Conservation (phyloP, 2,329 filamentous ascomycete species). For the Claviceps citrina region DNA sequence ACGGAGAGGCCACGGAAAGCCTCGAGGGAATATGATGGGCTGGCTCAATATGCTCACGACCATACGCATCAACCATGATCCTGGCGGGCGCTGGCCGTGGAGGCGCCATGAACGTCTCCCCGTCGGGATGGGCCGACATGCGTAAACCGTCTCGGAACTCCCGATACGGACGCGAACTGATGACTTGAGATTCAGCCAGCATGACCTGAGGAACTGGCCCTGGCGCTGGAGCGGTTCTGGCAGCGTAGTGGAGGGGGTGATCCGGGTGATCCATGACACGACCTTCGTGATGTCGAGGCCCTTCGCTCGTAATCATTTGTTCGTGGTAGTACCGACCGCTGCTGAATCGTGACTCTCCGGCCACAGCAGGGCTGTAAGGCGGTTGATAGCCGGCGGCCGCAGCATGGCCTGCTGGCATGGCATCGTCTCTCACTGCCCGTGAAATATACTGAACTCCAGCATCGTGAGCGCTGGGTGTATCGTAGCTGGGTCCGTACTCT, state of each 20-base stretch:
- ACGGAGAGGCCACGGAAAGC: conserved; percentile 38
- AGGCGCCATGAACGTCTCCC: conserved; percentile 35
- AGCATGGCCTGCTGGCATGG: conserved; percentile 8
- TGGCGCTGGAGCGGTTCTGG: conserved; percentile 22
- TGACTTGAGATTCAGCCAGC: conserved; percentile 25
- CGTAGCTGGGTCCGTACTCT: conserved; percentile 26
- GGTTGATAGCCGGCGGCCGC: conserved; percentile 3
- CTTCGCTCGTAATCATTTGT: conserved; percentile 14
- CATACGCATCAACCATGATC: conserved; percentile 69
- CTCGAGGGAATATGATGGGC: conserved; percentile 25
- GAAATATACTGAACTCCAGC: conserved; percentile 20
- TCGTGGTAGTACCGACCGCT: conserved; percentile 19
- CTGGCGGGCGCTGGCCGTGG: conserved; percentile 41
- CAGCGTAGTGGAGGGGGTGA: conserved; percentile 19
- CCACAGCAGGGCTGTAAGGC: conserved; percentile 12
- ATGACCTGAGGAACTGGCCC: conserved; percentile 28
- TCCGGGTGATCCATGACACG: conserved; percentile 17
- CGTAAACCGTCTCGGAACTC: conserved; percentile 28
- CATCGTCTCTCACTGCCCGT: conserved; percentile 16
- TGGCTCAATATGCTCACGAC: conserved; percentile 59
- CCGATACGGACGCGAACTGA: conserved; percentile 27
- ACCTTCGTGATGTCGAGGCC: conserved; percentile 20
- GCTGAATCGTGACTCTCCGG: conserved; percentile 17
- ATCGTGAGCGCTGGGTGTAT: conserved; percentile 22
- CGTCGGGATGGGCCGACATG: conserved; percentile 33